Evolutionary conservation across 257 asterid species (phyloP).

Genomic region (Echium plantagineum): DNA sequence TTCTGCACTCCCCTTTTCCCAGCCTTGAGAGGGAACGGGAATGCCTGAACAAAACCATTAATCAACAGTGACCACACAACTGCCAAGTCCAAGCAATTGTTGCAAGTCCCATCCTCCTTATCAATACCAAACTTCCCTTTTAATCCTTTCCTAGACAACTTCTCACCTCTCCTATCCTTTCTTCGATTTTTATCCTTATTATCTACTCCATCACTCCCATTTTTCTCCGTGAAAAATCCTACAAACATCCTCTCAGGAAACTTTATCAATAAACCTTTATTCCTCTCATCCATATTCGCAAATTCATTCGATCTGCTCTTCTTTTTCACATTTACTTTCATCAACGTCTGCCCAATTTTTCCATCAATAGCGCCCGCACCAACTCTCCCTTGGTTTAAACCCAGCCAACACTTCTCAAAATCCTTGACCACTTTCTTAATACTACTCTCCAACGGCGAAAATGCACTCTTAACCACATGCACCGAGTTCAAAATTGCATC

Average conservation of each 20-base stretch:
- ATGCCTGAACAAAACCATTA: slow-evolving; percentile 62
- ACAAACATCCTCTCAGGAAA: slow-evolving; percentile 45
- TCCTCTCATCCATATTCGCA: slow-evolving; percentile 31
- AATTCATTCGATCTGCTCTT: slow-evolving; percentile 15
- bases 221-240: slow-evolving; percentile 45
- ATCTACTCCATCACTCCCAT: slow-evolving; percentile 16
- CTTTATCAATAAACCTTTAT: slow-evolving; percentile 24
- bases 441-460: slow-evolving; percentile 68
- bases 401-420: slow-evolving; percentile 69
- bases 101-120: slow-evolving; percentile 32
- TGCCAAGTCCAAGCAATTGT: slow-evolving; percentile 52
- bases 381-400: slow-evolving; percentile 25
- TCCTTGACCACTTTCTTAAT: slow-evolving; percentile 61
- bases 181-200: slow-evolving; percentile 10
- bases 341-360: slow-evolving; percentile 13
- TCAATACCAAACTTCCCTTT: slow-evolving; percentile 48
- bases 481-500: slow-evolving; percentile 78
- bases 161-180: slow-evolving; percentile 15
- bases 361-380: slow-evolving; percentile 13
- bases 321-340: slow-evolving; percentile 32
- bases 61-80: slow-evolving; percentile 55
- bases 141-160: slow-evolving; percentile 34
- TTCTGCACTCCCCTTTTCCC: slow-evolving; percentile 42
- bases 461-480: slow-evolving; percentile 54
- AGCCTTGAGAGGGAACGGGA: slow-evolving; percentile 51